phyloP scores from a whole-genome alignment of 2,329 filamentous ascomycete species.

The Cladosporium halotolerans region DNA sequence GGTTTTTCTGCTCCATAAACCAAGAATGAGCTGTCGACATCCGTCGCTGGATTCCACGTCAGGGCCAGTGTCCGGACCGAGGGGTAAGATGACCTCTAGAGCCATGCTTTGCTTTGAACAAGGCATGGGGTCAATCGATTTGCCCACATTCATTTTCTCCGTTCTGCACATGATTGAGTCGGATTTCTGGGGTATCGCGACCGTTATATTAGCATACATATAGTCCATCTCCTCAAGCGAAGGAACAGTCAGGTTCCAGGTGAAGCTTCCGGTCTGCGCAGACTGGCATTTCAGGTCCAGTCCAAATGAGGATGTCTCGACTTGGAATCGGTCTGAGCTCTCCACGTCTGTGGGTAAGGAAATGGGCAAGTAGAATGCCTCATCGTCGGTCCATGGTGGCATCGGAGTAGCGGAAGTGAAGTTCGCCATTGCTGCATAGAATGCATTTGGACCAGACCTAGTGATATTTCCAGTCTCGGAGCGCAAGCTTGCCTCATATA shows the following conservation, averaged over 20 bases:
- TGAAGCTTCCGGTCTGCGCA: neutral
- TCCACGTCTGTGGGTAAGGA: neutral
- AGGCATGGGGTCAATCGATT: neutral
- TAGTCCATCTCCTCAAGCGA: neutral
- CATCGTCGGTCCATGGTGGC: slow-evolving; percentile 45
- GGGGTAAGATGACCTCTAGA: neutral
- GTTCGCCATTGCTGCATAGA: slow-evolving; percentile 43
- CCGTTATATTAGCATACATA: neutral
- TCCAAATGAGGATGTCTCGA: neutral
- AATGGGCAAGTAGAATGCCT: slow-evolving; percentile 46
- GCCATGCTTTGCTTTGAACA: neutral
- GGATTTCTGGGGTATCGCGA: neutral
- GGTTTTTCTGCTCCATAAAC: slow-evolving; percentile 26
- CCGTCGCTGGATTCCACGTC: neutral
- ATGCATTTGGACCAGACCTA: slow-evolving; percentile 30
- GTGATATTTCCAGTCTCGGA: neutral
- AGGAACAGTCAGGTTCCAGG: neutral
- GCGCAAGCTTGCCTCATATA: neutral
- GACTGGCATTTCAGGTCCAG: neutral
- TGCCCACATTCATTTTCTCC: neutral
- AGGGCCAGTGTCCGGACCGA: neutral
- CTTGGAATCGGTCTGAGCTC: neutral
- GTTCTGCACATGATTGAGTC: neutral
- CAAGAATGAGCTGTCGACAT: slow-evolving; percentile 16
- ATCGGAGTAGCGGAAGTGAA: slow-evolving; percentile 37